phyloP scores from a whole-genome alignment of 2,329 filamentous ascomycete species.

The Aureobasidium melanogenum region DNA sequence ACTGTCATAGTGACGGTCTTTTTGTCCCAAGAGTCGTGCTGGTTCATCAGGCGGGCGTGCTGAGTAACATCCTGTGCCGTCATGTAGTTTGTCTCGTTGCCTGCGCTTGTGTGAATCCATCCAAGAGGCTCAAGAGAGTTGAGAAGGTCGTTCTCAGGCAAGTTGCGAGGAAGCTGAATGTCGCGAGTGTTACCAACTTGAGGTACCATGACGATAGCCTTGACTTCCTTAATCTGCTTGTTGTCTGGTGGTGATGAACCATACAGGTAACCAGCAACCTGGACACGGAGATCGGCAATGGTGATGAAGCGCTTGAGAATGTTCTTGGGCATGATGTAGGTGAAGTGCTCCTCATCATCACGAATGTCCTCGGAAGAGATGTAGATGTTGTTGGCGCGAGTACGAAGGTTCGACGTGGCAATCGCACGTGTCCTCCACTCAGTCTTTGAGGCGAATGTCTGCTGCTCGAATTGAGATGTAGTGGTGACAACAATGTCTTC shows the following conservation, averaged over 20 bases:
- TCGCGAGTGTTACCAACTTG: conserved; percentile 91
- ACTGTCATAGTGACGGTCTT: conserved; percentile 93
- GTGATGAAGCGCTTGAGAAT: conserved; percentile 97
- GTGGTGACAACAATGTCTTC: conserved; percentile 98
- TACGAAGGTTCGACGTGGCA: conserved; percentile 89
- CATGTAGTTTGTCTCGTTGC: conserved; percentile 95
- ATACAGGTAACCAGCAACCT: conserved; percentile 93
- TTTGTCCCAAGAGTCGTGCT: conserved; percentile 72
- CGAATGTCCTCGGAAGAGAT: conserved; percentile 93
- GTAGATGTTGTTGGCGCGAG: conserved; percentile 94
- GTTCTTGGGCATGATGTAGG: conserved; percentile 99
- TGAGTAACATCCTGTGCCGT: conserved; percentile 89
- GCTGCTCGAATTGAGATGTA: conserved; percentile 94
- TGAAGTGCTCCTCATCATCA: conserved; percentile 78
- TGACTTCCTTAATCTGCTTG: conserved; percentile 92
- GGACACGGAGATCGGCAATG: conserved; percentile 89
- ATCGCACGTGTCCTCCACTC: conserved; percentile 97
- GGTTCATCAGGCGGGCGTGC: conserved; percentile 81
- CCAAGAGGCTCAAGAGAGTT: conserved; percentile 81
- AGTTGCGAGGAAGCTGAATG: conserved; percentile 78
- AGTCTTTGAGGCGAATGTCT: conserved; percentile 96
- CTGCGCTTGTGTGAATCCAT: conserved; percentile 89
- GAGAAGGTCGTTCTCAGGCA: conserved; percentile 88
- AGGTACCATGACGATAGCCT: conserved; percentile 93
- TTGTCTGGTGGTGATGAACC: conserved; percentile 89